Evolutionary conservation across 129 eudicot species (phyloP).

Genomic region (Artemisia argyi): DNA sequence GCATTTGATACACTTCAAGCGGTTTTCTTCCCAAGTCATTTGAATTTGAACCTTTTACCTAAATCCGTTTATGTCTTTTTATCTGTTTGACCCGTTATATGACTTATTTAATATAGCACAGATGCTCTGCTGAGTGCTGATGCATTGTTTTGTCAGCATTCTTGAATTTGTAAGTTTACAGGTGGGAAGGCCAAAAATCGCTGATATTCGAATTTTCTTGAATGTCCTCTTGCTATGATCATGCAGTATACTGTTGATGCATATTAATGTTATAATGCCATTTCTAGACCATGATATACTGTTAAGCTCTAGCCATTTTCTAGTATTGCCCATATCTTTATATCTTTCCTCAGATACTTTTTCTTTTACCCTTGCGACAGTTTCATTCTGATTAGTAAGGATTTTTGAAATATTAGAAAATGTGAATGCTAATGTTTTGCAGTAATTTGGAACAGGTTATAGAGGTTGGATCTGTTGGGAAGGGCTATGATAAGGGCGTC

Average conservation of each 20-base stretch:
- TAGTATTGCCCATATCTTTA: neutral
- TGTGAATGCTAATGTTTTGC: conserved; percentile 11
- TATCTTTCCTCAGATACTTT: neutral
- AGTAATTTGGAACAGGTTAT: conserved; percentile 56
- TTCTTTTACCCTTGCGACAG: neutral
- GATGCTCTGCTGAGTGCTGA: conserved; percentile 22
- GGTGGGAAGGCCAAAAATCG: neutral
- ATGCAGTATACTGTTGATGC: neutral
- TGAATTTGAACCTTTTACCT: no score
- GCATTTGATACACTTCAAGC: conserved; percentile 9
- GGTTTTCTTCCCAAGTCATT: neutral
- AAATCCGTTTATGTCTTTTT: neutral
- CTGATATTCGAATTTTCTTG: neutral
- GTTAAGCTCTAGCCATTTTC: conserved; percentile 4
- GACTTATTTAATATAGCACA: neutral
- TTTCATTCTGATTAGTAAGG: conserved; percentile 3
- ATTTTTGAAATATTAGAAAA: conserved; percentile 4
- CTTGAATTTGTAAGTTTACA: neutral
- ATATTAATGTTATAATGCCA: conserved; percentile 12
- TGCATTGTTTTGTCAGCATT: conserved; percentile 12
- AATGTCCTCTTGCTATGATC: no score
- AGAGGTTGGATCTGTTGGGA: conserved; percentile 98
- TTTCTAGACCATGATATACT: conserved; percentile 3
- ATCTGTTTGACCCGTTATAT: neutral
- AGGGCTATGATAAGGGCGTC: conserved; percentile 55